Conservation (phyloP, 768 basidiomycete species). For the Cystofilobasidium capitatum region DNA sequence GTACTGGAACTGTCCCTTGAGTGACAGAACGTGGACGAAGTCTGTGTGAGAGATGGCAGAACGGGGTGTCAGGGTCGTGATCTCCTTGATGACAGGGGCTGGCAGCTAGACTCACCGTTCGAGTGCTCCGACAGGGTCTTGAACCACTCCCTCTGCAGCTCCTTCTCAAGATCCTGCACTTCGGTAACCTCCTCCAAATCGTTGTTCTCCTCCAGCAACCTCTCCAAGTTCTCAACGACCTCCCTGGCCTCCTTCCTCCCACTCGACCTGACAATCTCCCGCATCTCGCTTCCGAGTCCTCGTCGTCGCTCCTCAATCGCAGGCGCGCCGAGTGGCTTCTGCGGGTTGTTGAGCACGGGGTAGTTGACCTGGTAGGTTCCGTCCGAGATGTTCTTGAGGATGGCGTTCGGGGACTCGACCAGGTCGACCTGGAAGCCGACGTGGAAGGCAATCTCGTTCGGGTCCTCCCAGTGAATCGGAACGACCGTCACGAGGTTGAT, state of each 20-base stretch:
- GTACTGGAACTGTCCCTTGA: conserved; percentile 87
- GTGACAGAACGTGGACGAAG: conserved; percentile 79
- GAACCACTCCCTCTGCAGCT: conserved; percentile 24
- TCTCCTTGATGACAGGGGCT: conserved; percentile 41
- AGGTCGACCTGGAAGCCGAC: conserved; percentile 96
- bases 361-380: conserved; percentile 69
- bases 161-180: conserved; percentile 11
- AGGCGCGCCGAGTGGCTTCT: conserved; percentile 18
- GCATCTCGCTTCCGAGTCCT: conserved; percentile 6
- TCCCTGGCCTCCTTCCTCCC: conserved; percentile 1
- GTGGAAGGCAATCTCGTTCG: conserved; percentile 67
- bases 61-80: neutral
- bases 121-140: conserved; percentile 39
- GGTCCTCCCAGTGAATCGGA: conserved; percentile 63
- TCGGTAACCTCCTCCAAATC: neutral
- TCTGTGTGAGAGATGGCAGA: conserved; percentile 43
- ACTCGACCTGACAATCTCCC: neutral
- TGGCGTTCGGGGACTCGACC: conserved; percentile 71
- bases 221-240: neutral
- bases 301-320: conserved; percentile 15
- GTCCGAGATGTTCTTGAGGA: conserved; percentile 65
- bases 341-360: conserved; percentile 26
- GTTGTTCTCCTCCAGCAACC: neutral
- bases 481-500: conserved; percentile 86
- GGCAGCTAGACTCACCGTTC: conserved; percentile 42